Base-by-base conservation (phyloP, 441 rosid species). In the Populus hybrid region DNA sequence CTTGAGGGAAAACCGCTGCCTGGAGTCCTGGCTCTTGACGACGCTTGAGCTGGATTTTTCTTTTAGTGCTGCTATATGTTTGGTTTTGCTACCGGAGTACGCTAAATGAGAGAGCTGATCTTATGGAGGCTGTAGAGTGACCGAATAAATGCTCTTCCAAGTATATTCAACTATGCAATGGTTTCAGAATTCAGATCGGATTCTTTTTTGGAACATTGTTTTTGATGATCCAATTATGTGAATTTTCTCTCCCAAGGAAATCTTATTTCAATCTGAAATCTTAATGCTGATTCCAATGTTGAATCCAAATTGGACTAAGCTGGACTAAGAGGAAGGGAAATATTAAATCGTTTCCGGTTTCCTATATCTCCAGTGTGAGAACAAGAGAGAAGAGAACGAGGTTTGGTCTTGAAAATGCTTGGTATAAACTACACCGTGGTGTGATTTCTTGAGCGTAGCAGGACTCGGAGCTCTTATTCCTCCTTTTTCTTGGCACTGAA, bases 1-100 rank as follows among this genome's bases (percentile, higher is more conserved):
- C 92, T 94, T 1, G 98, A 94, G 79, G 98, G 98, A 8, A 94
- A 94, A 79, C 76, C 78, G 64, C 97, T 94, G 69, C 98, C 98
- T n/a, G 98, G 97, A 21, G 95, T 91, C 77, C 91, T 93, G 21
- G 98, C 97, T 63, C 95, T 94, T 12, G 93, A 94, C 0, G 95
- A 94, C 3, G 97, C 95, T 14, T 90, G 77, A 88, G 35, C 81
- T 14, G 29, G 14, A 29, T 78, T 68, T 42, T 56, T 24, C 9
- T 14, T 42, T 71, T 68, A n/a, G 10, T 68, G 67, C 73, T 65
- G 67, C 26, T 53, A 29, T 50, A 29, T 66, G 82, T 83, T 78
- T 77, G 87, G 84, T 76, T 78, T 84, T 77, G 61, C 80, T 59
- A 72, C 81, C 83, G 40, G 79, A 76, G 78, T 73, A 77, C 69